Percentiles rank a stretch among this genome's conserved stretches.
Evolutionary conservation across 306 rosid genomes (phyloP).

Genomic region (Vigna nakashimae): DNA sequence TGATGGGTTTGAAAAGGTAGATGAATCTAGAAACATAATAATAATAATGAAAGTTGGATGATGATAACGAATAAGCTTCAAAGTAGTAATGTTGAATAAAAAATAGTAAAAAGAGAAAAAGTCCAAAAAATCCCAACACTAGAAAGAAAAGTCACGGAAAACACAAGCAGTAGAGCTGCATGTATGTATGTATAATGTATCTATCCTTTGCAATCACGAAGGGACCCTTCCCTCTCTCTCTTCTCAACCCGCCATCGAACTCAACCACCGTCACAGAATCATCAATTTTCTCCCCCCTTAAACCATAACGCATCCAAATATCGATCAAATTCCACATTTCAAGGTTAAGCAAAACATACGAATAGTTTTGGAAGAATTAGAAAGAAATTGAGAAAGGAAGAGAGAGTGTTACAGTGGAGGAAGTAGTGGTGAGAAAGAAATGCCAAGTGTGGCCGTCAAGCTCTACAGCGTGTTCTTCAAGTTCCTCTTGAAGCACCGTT

Average conservation of each 20-base stretch:
- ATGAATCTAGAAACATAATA: neutral
- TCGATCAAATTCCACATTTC: neutral
- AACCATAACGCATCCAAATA: slow-evolving; percentile 31
- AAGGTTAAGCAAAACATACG: no score
- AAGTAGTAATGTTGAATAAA: neutral
- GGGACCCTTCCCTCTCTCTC: neutral
- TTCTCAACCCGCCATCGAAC: slow-evolving; percentile 49
- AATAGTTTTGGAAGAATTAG: no score
- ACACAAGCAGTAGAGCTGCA: slow-evolving; percentile 20
- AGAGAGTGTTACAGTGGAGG: neutral
- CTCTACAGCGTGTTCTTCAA: slow-evolving; percentile 99
- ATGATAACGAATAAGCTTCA: neutral
- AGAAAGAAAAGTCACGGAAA: neutral
- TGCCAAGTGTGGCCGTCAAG: slow-evolving; percentile 99
- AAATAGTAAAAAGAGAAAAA: neutral
- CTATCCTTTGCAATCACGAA: slow-evolving; percentile 27
- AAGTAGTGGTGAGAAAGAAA: slow-evolving; percentile 47
- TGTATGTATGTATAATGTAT: neutral
- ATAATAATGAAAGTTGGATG: neutral
- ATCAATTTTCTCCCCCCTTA: slow-evolving; percentile 39
- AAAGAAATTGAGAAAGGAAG: neutral
- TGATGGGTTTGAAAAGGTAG: neutral
- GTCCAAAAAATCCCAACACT: neutral
- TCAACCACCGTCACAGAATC: slow-evolving; percentile 42
- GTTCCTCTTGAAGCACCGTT: slow-evolving; percentile 98